Conservation (phyloP, 192 early-diverging fungal species). For the Linderina pennispora region DNA sequence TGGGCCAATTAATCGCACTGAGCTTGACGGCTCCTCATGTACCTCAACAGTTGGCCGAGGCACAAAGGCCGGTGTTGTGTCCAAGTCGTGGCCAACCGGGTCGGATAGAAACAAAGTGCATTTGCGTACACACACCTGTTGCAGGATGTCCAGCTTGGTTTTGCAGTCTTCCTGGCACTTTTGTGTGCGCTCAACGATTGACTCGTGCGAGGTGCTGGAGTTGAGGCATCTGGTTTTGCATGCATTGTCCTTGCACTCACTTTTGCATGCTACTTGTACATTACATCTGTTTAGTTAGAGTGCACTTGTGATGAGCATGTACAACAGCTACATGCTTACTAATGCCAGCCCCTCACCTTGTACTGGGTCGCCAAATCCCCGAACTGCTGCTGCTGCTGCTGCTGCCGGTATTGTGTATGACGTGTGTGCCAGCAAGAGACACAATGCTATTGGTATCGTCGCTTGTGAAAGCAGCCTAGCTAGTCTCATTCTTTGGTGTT, state of each 20-base stretch:
- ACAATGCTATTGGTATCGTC: no score
- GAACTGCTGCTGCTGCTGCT: not conserved
- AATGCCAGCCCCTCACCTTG: no score
- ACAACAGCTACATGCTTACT: not conserved
- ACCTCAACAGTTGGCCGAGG: slow-evolving; percentile 13
- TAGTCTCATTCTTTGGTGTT: no score
- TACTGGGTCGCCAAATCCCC: not conserved
- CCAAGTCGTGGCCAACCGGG: slow-evolving; percentile 11
- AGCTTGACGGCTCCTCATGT: slow-evolving; percentile 17
- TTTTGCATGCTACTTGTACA: not conserved
- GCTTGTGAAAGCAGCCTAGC: no score
- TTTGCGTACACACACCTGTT: slow-evolving; percentile 40
- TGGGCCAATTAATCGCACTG: slow-evolving; percentile 39
- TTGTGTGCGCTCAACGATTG: slow-evolving; percentile 34
- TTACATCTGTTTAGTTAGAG: no score
- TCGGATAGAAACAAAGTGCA: slow-evolving; percentile 38
- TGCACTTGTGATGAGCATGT: not conserved
- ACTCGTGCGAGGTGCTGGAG: slow-evolving; percentile 9
- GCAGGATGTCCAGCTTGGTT: slow-evolving; percentile 23
- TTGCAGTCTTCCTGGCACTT: slow-evolving; percentile 30
- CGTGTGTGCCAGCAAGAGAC: not conserved
- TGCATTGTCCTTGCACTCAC: not conserved
- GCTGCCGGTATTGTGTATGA: not conserved
- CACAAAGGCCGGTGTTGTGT: not conserved
- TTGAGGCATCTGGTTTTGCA: slow-evolving; percentile 11